These are phyloP conservation scores for Brettanomyces bruxellensis DNA, from an alignment of 805 yeast genomes.

Conservation along the genomic window DNA sequence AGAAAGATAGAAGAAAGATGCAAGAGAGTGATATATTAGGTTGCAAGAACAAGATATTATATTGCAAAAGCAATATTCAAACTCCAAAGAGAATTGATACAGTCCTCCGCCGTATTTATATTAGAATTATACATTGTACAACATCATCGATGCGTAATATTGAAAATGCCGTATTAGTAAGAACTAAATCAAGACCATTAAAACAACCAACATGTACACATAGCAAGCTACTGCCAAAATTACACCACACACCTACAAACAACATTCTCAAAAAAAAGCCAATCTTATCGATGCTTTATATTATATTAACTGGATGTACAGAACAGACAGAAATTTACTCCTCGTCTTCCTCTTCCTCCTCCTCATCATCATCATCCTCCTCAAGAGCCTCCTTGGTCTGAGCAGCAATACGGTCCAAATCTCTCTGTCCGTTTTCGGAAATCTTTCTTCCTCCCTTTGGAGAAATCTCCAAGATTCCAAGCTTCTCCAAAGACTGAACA, in stretches of 20 bases:
- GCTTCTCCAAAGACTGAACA: constrained; percentile 95
- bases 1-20: not conserved
- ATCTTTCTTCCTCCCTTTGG: constrained; percentile 99
- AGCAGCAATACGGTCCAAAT: constrained; percentile 99
- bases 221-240: no score
- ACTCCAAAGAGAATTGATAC: no score
- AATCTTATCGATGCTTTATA: constrained; percentile 1
- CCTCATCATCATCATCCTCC: constrained; percentile 50
- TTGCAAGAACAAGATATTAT: not conserved
- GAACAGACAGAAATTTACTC: not conserved
- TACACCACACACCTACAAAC: no score
- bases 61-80: not conserved
- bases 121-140: no score
- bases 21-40: not conserved
- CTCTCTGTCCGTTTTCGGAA: constrained; percentile 99
- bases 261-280: not conserved
- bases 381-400: constrained; percentile 93
- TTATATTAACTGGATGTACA: constrained; percentile 1
- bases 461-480: constrained; percentile 93
- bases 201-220: not conserved
- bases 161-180: not conserved
- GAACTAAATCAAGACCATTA: not conserved
- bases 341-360: constrained; percentile 6
- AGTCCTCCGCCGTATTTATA: no score
- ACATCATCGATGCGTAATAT: not conserved